phyloP scores from a whole-genome alignment of 1,284 basidiomycete species.

The Cutaneotrichosporon sp. region DNA sequence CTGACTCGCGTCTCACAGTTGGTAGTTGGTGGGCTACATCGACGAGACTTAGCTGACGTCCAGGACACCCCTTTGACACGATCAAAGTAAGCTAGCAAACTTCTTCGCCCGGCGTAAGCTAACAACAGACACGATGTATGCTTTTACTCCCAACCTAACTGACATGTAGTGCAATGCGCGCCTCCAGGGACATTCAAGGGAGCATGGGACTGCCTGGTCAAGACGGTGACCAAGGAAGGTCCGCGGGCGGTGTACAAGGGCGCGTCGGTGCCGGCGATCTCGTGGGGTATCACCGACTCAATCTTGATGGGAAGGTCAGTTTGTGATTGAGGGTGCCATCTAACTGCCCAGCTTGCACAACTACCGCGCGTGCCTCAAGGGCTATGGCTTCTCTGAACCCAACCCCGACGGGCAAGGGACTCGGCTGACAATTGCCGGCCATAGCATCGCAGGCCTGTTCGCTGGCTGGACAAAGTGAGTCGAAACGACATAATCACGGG shows the following conservation, averaged over 20 bases:
- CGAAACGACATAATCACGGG: too few relatives aligned
- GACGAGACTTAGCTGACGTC: constrained; percentile 12
- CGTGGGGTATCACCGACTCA: constrained; percentile 48
- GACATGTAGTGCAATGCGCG: constrained; percentile 39
- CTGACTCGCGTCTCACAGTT: constrained; percentile 1
- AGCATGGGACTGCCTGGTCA: constrained; percentile 39
- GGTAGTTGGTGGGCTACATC: constrained; percentile 7
- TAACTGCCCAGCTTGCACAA: constrained; percentile 40
- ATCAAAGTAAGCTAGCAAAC: constrained; percentile 31
- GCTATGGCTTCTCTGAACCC: constrained; percentile 39
- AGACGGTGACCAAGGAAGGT: constrained; percentile 25
- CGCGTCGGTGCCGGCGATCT: constrained; percentile 45
- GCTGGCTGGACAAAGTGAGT: constrained; percentile 49
- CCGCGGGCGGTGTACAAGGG: constrained; percentile 47
- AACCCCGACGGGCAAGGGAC: constrained; percentile 1
- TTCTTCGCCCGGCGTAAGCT: too few relatives aligned
- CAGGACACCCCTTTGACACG: constrained; percentile 47
- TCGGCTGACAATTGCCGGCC: constrained; percentile 40
- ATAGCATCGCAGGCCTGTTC: constrained; percentile 42
- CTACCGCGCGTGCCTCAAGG: constrained; percentile 39
- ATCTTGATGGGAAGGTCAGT: constrained; percentile 47
- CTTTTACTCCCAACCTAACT: background rate
- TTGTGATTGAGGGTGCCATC: background rate
- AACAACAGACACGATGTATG: constrained; percentile 34
- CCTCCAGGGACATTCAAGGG: constrained; percentile 43